Evolutionary conservation across 192 early-diverging fungal species (phyloP), one percentile per base, ranked within the genome.

Genomic region (Coemansia sp.): DNA sequence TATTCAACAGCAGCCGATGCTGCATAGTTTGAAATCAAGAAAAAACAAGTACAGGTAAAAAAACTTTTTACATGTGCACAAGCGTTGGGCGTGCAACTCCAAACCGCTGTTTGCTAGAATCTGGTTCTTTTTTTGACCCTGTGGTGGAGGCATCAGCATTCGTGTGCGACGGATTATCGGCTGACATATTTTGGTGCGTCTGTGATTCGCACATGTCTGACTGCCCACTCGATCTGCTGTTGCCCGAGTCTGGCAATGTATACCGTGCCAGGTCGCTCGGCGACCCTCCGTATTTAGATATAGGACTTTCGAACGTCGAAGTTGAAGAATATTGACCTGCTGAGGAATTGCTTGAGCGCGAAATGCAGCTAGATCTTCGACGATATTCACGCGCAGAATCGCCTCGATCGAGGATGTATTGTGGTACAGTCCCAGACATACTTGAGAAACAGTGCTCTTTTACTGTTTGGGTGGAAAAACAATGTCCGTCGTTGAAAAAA

Each of bases 321-420:
- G 24, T 32, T 9, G 35, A 29, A 7, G 57, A 23, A 11, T 47
- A 7, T 11, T 64, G 56, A 30, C 50, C 54, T 5, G 40, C 28
- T 12, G 75, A 77, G 8, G 69, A 53, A 50, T 56, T 63, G 60
- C 77, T 73, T 14, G 66, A 65, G 25, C 77, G 77, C 42, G 67
- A 73, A n/a, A 64, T 53, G 22, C 59, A 54, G 64, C 70, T 69
- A 0, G 70, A 73, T 60, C 68, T 54, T 0, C 77, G 77, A 7
- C 77, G 65, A 42, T 80, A 73, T 52, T 73, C 70, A 31, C 67
- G 65, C 0, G 77, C 77, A 28, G 60, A 61, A 27, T 61, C 46
- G 6, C 77, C 77, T 2, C 77, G 65, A 53, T 73, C 67, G 27
- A 80, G 57, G 9, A 80, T 69, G 21, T 67, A 80, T 5, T 69